phyloP scores from a whole-genome alignment of 2,329 filamentous ascomycete genomes.

The Coniochaeta sp. region DNA sequence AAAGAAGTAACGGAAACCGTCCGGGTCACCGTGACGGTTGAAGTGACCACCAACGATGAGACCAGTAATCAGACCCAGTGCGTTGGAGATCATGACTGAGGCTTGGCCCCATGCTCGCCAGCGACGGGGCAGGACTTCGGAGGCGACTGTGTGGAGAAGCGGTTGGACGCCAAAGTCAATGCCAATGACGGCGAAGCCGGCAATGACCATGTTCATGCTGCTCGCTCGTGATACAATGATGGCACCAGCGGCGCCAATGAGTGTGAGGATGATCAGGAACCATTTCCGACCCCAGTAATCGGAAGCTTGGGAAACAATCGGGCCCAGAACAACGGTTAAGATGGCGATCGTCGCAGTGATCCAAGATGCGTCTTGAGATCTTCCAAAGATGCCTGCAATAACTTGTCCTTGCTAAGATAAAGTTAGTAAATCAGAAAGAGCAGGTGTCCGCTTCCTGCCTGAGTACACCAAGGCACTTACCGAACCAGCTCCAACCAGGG shows the following conservation, averaged over 20 bases:
- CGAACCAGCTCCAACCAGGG: constrained; percentile 25
- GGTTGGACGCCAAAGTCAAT: constrained; percentile 28
- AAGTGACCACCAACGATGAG: constrained; percentile 26
- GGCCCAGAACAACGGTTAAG: constrained; percentile 25
- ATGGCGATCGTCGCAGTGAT: constrained; percentile 26
- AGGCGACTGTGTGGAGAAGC: constrained; percentile 28
- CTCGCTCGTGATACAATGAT: constrained; percentile 26
- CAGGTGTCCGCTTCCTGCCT: too few species aligned
- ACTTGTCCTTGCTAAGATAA: constrained; percentile 21
- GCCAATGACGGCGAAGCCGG: constrained; percentile 26
- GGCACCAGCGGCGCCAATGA: constrained; percentile 24
- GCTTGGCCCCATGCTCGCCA: constrained; percentile 27
- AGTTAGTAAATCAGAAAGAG: not conserved
- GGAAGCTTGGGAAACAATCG: constrained; percentile 28
- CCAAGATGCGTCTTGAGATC: constrained; percentile 20
- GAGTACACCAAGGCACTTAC: constrained; percentile 12
- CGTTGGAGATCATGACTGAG: constrained; percentile 20
- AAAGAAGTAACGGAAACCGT: constrained; percentile 27
- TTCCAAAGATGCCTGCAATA: constrained; percentile 19
- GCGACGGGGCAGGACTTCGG: constrained; percentile 29
- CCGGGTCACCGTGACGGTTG: constrained; percentile 19
- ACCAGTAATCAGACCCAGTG: constrained; percentile 20
- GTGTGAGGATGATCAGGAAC: constrained; percentile 27
- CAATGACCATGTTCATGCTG: constrained; percentile 26
- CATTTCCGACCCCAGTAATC: constrained; percentile 34